Percentiles rank a stretch among this genome's conserved stretches.
Conservation (phyloP, 2,329 filamentous ascomycete species). For the Penicillium sp. region DNA sequence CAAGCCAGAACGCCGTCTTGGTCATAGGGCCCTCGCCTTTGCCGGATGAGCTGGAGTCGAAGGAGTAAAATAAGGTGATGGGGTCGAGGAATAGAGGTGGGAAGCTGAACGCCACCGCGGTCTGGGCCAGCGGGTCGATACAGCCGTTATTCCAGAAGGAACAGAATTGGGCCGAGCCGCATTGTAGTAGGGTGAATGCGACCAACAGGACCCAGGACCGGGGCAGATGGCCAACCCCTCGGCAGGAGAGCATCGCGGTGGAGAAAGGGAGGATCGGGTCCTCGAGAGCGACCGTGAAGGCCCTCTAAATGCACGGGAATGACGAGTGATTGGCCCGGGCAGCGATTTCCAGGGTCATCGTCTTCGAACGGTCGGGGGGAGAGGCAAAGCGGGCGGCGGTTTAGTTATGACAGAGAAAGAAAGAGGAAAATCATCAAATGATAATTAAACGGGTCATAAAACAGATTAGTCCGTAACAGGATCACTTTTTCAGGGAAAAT, state of each 20-base stretch:
- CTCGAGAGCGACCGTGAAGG: conserved; percentile 23
- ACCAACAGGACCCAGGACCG: conserved; percentile 21
- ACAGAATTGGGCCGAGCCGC: conserved; percentile 32
- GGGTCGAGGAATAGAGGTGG: conserved; percentile 34
- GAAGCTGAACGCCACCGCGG: conserved; percentile 34
- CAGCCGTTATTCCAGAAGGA: conserved; percentile 37
- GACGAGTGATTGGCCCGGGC: conserved; percentile 13
- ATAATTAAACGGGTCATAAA: background rate
- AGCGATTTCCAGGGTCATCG: conserved; percentile 28
- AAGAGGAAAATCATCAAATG: background rate
- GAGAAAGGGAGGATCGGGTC: background rate
- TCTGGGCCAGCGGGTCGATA: conserved; percentile 40
- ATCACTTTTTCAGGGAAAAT: conserved; percentile 9
- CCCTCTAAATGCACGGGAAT: conserved; percentile 22
- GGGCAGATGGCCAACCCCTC: conserved; percentile 9
- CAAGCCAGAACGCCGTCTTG: conserved; percentile 39
- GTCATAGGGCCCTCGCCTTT: conserved; percentile 35
- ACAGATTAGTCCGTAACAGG: background rate
- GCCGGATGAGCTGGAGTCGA: conserved; percentile 32
- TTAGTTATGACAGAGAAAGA: background rate
- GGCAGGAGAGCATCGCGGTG: conserved; percentile 19
- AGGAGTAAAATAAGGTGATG: conserved; percentile 37
- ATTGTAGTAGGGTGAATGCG: conserved; percentile 19
- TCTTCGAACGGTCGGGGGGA: conserved; percentile 5
- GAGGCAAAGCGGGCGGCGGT: background rate